Percentiles rank a stretch among this genome's conserved stretches.
These are phyloP conservation scores for Lactarius psammicola DNA, from an alignment of 768 basidiomycete species.

Conservation along the genomic window DNA sequence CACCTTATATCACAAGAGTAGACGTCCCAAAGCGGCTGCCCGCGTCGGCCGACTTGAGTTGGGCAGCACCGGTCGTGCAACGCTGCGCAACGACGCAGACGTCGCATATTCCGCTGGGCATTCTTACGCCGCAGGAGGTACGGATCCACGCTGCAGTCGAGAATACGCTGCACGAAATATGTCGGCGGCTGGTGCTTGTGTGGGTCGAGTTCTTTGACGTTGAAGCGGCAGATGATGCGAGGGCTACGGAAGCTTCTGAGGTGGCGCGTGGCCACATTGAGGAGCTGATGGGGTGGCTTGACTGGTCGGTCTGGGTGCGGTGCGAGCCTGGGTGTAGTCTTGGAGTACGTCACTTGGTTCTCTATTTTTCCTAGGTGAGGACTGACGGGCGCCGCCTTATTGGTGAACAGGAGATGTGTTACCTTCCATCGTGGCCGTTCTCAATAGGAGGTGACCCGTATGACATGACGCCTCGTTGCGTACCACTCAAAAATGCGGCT, in stretches of 20 bases:
- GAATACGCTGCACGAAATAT: constrained; percentile 13
- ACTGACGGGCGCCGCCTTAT: not conserved
- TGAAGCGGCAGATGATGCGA: constrained; percentile 15
- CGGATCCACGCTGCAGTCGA: constrained; percentile 24
- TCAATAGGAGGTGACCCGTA: constrained; percentile 5
- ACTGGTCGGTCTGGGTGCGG: constrained; percentile 29
- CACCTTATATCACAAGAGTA: constrained; percentile 34
- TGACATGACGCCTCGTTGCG: constrained; percentile 26
- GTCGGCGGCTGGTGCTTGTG: constrained; percentile 23
- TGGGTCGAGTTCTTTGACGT: constrained; percentile 30
- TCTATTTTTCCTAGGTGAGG: not conserved
- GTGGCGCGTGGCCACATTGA: constrained; percentile 12
- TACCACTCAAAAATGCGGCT: not conserved
- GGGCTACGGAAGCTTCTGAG: not conserved
- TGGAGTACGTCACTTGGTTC: constrained; percentile 21
- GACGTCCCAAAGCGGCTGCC: constrained; percentile 17
- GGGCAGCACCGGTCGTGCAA: constrained; percentile 26
- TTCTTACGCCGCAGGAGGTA: constrained; percentile 27
- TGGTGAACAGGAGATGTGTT: constrained; percentile 22
- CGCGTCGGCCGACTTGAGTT: constrained; percentile 9
- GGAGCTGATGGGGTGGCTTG: constrained; percentile 29
- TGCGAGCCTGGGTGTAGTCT: constrained; percentile 23
- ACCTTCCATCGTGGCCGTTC: constrained; percentile 29
- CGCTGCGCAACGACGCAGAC: constrained; percentile 26
- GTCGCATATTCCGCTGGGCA: not conserved